Conservation (phyloP, 345 rosid genomes). For the Mercurialis annua region DNA sequence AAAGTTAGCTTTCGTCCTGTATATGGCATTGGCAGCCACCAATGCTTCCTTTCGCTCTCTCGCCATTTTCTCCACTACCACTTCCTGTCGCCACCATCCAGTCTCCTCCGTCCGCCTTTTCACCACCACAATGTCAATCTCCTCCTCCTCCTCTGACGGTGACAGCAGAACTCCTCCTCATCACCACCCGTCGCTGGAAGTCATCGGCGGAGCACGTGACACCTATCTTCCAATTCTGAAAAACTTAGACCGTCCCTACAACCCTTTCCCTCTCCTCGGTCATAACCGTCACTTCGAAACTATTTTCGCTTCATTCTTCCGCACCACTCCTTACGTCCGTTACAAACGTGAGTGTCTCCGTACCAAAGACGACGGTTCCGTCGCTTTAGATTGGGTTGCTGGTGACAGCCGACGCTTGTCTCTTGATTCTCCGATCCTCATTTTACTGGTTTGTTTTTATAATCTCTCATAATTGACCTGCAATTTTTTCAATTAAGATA, state of each 20-base stretch:
- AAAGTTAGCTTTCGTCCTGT: not conserved
- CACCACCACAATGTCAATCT: constrained; percentile 40
- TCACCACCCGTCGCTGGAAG: constrained; percentile 56
- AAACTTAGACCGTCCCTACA: constrained; percentile 45
- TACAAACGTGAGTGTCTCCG: constrained; percentile 55
- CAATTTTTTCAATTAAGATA: not conserved
- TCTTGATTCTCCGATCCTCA: constrained; percentile 39
- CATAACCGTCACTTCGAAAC: constrained; percentile 63
- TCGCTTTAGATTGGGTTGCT: constrained; percentile 66
- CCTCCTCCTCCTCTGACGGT: too few species aligned
- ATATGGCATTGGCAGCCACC: constrained; percentile 24
- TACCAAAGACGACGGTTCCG: constrained; percentile 45
- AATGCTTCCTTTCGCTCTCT: not conserved
- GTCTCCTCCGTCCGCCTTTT: constrained; percentile 22
- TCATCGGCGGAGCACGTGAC: constrained; percentile 63
- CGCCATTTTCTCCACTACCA: not conserved
- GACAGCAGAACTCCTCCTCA: constrained; percentile 15
- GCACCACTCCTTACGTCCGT: constrained; percentile 38
- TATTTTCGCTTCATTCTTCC: constrained; percentile 54
- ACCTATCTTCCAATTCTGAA: constrained; percentile 53
- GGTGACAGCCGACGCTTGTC: constrained; percentile 47
- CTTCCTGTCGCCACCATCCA: constrained; percentile 20
- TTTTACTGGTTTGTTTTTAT: constrained; percentile 52
- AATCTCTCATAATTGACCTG: not conserved
- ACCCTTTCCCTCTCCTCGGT: constrained; percentile 50